Base-by-base conservation (phyloP, 2,329 filamentous ascomycete genomes). In the Fusarium neocosmosporiellum region DNA sequence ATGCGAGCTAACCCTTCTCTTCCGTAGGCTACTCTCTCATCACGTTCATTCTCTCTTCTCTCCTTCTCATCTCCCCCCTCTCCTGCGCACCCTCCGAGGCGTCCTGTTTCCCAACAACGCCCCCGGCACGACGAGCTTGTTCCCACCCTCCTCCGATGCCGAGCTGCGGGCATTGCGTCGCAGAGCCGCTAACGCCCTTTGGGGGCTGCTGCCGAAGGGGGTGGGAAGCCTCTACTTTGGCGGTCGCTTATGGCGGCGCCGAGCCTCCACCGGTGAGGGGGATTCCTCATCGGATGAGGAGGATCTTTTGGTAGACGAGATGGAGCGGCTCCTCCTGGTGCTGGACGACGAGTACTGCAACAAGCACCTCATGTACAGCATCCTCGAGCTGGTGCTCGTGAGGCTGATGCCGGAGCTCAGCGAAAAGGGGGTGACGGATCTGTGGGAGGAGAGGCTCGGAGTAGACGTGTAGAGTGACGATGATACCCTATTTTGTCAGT, bases 341-440 rank as follows among this genome's bases (percentile, higher is more conserved):
- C 92, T 98, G 74, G 89, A 89, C 18, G 95, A 98, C 82, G 86
- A 88, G 59, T 98, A 98, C 83, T 92, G 95, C 83, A 99, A 99
- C 83, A 97, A 95, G 84, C 95, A 98, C 83, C 85, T 98, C 34
- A 85, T 98, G 75, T 98, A 97, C 79, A 87, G 90, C 50, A 86
- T 96, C 55, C 84, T 98, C 36, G 96, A 99, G 83, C 83, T 96
- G 66, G 80, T 98, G 3, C 85, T 98, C n/a, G 89, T 94, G 65
- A 90, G 92, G 72, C 82, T 98, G 70, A 89, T 98, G 79, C 96
- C 96, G 6, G 96, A 99, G 83, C 81, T 98, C 77, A 87, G 87
- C 62, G 92, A 94, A 77, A 91, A 89, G 79, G 90, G 91, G 39
- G 88, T 94, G 33, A 86, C 87, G 63, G 93, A 94, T 77, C 82